Evolutionary conservation across 2,329 filamentous ascomycete species (phyloP).

Genomic region (Thielaviopsis populi): DNA sequence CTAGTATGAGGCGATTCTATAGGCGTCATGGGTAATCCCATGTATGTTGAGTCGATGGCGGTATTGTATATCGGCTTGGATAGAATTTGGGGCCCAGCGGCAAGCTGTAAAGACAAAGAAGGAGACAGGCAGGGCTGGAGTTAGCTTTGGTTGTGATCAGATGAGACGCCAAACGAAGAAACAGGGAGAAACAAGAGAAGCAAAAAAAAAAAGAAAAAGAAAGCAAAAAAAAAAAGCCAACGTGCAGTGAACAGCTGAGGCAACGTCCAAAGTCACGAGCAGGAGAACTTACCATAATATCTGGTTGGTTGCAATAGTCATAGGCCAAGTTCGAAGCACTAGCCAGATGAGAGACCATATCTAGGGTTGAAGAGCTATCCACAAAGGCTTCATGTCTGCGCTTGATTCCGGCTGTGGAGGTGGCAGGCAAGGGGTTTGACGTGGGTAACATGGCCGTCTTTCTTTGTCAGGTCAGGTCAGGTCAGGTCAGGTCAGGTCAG

Average conservation of each 20-base stretch:
- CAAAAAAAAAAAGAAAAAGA: no score
- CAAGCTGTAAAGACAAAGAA: no score
- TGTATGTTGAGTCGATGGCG: no score
- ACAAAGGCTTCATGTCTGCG: conserved; percentile 11
- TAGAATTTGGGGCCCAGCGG: no score
- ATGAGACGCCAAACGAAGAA: not conserved
- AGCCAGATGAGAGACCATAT: not conserved
- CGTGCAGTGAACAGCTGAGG: not conserved
- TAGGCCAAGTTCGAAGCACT: not conserved
- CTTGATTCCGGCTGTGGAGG: conserved; percentile 11
- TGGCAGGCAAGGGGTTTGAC: not conserved
- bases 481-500: not conserved
- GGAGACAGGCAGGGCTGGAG: no score
- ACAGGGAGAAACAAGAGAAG: not conserved
- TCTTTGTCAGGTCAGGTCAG: no score
- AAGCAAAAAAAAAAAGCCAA: no score
- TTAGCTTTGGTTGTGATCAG: no score
- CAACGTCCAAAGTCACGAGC: not conserved
- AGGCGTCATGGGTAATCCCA: not conserved
- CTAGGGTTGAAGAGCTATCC: not conserved
- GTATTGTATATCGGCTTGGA: no score
- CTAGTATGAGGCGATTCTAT: not conserved
- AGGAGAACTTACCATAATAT: conserved; percentile 6
- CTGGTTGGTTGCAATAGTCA: not conserved
- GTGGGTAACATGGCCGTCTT: conserved; percentile 6